Conservation (phyloP, 1,284 basidiomycete species). For the Fistulinella cinereoalba region DNA sequence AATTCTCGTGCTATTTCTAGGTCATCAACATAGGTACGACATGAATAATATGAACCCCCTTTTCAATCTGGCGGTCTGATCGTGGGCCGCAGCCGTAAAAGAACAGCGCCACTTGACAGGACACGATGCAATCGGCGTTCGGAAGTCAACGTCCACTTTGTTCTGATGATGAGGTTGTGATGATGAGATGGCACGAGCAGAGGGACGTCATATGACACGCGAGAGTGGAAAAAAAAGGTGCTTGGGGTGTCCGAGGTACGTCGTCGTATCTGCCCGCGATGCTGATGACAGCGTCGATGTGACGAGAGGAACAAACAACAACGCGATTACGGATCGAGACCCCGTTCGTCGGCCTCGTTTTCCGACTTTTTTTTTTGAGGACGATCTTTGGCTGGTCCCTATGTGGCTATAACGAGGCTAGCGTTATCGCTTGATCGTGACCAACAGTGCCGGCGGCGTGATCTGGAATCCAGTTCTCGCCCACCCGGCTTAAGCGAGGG, state of each 20-base stretch:
- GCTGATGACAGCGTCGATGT: background rate
- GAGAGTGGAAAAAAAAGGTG: background rate
- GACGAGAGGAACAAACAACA: background rate
- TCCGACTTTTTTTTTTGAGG: background rate
- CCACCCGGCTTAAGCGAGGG: background rate
- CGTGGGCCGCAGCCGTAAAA: background rate
- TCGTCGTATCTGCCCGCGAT: background rate
- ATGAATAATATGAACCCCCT: too few relatives aligned
- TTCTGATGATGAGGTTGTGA: background rate
- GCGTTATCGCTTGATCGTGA: background rate
- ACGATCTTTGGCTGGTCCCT: background rate
- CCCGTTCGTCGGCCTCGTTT: background rate
- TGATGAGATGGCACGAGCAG: background rate
- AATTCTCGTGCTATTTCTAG: too few relatives aligned
- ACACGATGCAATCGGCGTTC: background rate
- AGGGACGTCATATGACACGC: background rate
- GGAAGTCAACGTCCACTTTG: background rate
- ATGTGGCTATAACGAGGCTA: background rate
- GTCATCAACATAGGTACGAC: too few relatives aligned
- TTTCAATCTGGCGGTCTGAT: background rate
- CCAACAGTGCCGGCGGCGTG: background rate
- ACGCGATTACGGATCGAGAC: background rate
- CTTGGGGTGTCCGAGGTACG: background rate
- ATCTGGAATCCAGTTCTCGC: background rate
- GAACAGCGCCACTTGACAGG: background rate